These are phyloP conservation scores for Hypomyces rosellus DNA, from an alignment of 2,329 filamentous ascomycete genomes.

Conservation along the genomic window DNA sequence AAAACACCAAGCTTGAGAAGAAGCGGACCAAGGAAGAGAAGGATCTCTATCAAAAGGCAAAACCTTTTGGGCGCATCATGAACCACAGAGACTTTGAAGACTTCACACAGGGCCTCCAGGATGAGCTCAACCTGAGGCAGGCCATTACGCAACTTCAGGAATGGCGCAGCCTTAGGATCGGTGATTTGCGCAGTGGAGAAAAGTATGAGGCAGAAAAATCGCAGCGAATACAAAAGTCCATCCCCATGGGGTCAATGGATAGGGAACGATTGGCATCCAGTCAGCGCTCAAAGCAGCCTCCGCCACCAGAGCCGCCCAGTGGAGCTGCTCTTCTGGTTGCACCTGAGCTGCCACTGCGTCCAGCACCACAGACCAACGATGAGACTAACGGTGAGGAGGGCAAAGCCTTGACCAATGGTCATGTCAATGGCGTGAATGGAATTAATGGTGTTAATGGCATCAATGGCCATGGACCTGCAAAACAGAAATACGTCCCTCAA, in stretches of 20 bases:
- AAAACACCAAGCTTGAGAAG: slow-evolving; percentile 85
- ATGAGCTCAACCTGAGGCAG: slow-evolving; percentile 84
- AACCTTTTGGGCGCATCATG: slow-evolving; percentile 96
- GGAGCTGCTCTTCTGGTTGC: slow-evolving; percentile 72
- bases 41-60: slow-evolving; percentile 85
- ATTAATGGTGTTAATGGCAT: slow-evolving; percentile 36
- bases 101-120: slow-evolving; percentile 76
- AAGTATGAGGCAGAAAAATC: slow-evolving; percentile 91
- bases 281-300: slow-evolving; percentile 62
- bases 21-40: slow-evolving; percentile 93
- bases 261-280: slow-evolving; percentile 67
- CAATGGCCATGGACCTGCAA: slow-evolving; percentile 30
- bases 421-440: slow-evolving; percentile 46
- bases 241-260: slow-evolving; percentile 76
- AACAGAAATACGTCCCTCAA: slow-evolving; percentile 47
- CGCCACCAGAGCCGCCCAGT: slow-evolving; percentile 62
- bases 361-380: slow-evolving; percentile 28
- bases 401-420: slow-evolving; percentile 49
- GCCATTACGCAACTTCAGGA: slow-evolving; percentile 89
- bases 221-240: slow-evolving; percentile 60
- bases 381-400: slow-evolving; percentile 43
- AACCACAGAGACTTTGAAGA: slow-evolving; percentile 84
- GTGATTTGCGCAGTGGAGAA: slow-evolving; percentile 77
- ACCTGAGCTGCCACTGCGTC: slow-evolving; percentile 66
- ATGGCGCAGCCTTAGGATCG: slow-evolving; percentile 81